Conservation (phyloP, 2,329 filamentous ascomycete genomes). For the Cercospora sesami region DNA sequence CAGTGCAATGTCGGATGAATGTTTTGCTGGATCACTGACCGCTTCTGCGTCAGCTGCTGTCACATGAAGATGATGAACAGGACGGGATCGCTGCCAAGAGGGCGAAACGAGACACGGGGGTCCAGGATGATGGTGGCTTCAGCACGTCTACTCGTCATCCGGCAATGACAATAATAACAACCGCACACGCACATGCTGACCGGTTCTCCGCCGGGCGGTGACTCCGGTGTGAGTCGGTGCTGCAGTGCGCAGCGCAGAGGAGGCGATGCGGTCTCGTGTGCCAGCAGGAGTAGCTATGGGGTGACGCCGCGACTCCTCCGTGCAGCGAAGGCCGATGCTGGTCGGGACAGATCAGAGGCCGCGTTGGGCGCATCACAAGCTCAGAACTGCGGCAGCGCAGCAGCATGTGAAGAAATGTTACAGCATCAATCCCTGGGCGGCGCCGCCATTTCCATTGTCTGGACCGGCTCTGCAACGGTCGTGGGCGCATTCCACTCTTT, state of each 20-base stretch:
- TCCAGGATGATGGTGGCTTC: background rate
- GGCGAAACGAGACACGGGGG: background rate
- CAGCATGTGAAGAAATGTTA: background rate
- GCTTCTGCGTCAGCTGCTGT: background rate
- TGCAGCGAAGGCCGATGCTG: background rate
- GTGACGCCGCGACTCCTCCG: background rate
- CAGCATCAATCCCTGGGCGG: background rate
- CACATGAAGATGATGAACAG: slow-evolving; percentile 7
- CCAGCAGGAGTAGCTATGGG: background rate
- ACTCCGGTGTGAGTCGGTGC: background rate
- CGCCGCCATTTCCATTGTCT: background rate
- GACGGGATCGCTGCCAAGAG: background rate
- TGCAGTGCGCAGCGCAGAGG: background rate
- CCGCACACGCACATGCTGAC: background rate
- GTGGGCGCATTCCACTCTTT: background rate
- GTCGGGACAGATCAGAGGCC: background rate
- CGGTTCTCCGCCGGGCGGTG: background rate
- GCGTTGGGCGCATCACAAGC: slow-evolving; percentile 2
- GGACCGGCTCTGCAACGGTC: slow-evolving; percentile 2
- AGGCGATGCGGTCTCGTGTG: background rate
- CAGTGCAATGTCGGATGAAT: background rate
- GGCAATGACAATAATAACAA: background rate
- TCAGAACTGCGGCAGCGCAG: background rate
- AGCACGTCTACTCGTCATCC: background rate
- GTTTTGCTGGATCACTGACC: background rate